These are phyloP conservation scores for Chernovozyma aurita DNA, from an alignment of 1,139 yeast genomes.

Conservation along the genomic window DNA sequence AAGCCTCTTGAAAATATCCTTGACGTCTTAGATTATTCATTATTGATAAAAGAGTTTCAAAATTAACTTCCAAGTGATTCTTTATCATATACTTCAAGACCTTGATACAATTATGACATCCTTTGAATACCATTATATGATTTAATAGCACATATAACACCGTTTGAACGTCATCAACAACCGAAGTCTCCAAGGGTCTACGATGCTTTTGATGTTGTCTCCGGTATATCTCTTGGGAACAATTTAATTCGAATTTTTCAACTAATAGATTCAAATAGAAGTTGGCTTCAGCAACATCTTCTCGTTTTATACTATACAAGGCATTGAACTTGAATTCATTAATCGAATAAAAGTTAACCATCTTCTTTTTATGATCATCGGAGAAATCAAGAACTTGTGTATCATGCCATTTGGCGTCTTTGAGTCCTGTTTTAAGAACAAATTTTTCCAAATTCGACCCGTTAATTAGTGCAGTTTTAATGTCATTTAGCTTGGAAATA, in stretches of 20 bases:
- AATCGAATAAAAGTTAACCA: constrained; percentile 29
- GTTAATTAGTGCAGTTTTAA: constrained; percentile 21
- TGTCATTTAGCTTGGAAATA: constrained; percentile 10
- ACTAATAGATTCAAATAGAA: constrained; percentile 34
- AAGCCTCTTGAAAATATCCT: constrained; percentile 32
- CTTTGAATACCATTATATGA: constrained; percentile 37
- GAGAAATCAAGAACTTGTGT: constrained; percentile 17
- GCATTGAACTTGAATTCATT: constrained; percentile 24
- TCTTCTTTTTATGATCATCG: constrained; percentile 20
- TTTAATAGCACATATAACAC: constrained; percentile 25
- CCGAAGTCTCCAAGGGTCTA: not conserved
- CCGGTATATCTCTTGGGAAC: constrained; percentile 8
- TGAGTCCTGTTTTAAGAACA: constrained; percentile 34
- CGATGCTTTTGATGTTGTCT: not conserved
- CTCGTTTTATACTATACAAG: constrained; percentile 18
- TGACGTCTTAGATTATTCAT: constrained; percentile 26
- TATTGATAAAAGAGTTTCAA: constrained; percentile 22
- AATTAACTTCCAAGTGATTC: constrained; percentile 23
- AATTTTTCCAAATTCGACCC: constrained; percentile 32
- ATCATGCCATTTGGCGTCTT: constrained; percentile 37
- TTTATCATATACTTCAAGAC: constrained; percentile 32
- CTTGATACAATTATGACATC: constrained; percentile 27
- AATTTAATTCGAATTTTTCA: constrained; percentile 31
- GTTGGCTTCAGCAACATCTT: constrained; percentile 30
- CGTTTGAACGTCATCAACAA: constrained; percentile 19